phyloP scores from a whole-genome alignment of 805 yeast species.

The Barnettozyma siamensis region DNA sequence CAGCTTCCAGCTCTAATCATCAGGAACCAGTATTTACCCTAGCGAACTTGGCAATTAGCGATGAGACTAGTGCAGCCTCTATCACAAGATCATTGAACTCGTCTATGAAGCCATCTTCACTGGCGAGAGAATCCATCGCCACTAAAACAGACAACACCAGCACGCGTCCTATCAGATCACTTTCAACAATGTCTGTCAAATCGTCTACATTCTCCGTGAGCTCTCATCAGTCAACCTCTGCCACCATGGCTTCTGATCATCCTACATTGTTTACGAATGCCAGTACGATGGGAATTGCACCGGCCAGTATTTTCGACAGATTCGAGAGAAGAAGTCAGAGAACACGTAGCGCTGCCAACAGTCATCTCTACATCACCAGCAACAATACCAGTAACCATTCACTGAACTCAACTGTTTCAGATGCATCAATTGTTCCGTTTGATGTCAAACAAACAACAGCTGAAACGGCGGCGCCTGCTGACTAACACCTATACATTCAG shows the following conservation, averaged over 20 bases:
- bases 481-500: not conserved
- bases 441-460: not conserved
- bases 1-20: no score
- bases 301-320: slow-evolving; percentile 61
- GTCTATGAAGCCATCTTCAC: slow-evolving; percentile 4
- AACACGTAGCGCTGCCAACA: slow-evolving; percentile 15
- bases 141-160: slow-evolving; percentile 24
- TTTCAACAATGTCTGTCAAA: slow-evolving; percentile 30
- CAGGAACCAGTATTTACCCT: no score
- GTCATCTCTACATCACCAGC: slow-evolving; percentile 13
- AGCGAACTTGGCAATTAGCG: no score
- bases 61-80: not conserved
- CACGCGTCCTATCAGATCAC: slow-evolving; percentile 29
- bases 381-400: slow-evolving; percentile 18
- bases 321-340: slow-evolving; percentile 18
- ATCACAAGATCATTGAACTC: not conserved
- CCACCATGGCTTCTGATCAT: slow-evolving; percentile 30
- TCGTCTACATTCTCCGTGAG: slow-evolving; percentile 33
- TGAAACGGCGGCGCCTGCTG: not conserved
- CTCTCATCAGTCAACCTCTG: slow-evolving; percentile 31
- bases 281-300: slow-evolving; percentile 64
- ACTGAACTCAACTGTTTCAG: slow-evolving; percentile 3
- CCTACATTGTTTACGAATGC: slow-evolving; percentile 50
- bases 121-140: slow-evolving; percentile 10
- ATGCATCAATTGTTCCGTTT: not conserved